A percentile compares a stretch with the other conserved stretches of the same genome.
These are phyloP conservation scores for Camelina sativa DNA, from an alignment of 345 rosid species.

Conservation along the genomic window DNA sequence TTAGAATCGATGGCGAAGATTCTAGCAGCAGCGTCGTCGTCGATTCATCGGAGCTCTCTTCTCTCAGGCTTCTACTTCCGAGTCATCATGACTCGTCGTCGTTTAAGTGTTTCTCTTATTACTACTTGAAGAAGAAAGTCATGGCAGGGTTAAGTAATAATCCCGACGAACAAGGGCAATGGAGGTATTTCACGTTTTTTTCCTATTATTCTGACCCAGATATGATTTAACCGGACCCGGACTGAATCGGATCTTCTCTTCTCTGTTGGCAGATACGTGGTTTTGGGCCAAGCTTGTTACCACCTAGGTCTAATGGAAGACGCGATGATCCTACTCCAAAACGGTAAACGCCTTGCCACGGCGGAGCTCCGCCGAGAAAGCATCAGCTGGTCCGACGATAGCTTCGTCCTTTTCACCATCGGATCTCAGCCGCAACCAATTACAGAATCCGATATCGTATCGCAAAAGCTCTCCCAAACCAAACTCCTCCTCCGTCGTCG, in stretches of 20 bases:
- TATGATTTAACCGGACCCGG: not conserved
- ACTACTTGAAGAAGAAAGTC: constrained; percentile 87
- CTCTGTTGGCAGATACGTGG: constrained; percentile 61
- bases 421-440: constrained; percentile 58
- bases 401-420: constrained; percentile 58
- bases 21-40: not conserved
- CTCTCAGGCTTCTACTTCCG: not conserved
- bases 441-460: constrained; percentile 51
- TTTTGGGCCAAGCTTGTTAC: constrained; percentile 90
- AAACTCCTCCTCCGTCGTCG: constrained; percentile 88
- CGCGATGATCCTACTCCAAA: constrained; percentile 91
- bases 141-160: constrained; percentile 78
- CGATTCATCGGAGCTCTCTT: not conserved
- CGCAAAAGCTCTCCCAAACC: constrained; percentile 67
- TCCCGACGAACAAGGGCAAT: constrained; percentile 75
- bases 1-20: not conserved
- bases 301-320: constrained; percentile 95
- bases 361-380: constrained; percentile 95
- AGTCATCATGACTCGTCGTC: constrained; percentile 51
- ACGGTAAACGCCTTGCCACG: constrained; percentile 89
- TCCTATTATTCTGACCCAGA: not conserved
- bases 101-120: constrained; percentile 82
- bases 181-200: constrained; percentile 58
- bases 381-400: constrained; percentile 82
- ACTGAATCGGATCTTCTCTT: constrained; percentile 27